A percentile compares a stretch with the other conserved stretches of the same genome.
phyloP scores from a whole-genome alignment of 2,329 filamentous ascomycete species.

The Neodidymelliopsis sp. region DNA sequence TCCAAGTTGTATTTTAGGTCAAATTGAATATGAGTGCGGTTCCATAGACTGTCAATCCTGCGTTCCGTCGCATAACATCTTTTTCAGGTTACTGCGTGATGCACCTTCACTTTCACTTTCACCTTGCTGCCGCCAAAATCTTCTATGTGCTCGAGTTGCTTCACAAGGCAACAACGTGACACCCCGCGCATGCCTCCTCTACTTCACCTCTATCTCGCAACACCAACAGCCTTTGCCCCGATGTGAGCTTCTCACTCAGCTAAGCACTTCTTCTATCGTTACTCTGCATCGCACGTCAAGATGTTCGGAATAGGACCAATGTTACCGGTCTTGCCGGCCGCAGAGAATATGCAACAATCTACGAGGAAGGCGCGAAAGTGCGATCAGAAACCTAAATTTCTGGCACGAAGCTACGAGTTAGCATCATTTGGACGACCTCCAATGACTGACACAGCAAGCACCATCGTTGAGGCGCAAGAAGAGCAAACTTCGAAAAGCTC shows the following conservation, averaged over 20 bases:
- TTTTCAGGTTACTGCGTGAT: background rate
- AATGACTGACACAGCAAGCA: slow-evolving; percentile 1
- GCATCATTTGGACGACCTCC: background rate
- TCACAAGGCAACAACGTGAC: background rate
- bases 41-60: slow-evolving; percentile 16
- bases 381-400: background rate
- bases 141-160: background rate
- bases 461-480: background rate
- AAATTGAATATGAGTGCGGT: slow-evolving; percentile 23
- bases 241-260: too few species aligned
- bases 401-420: slow-evolving; percentile 2
- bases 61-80: background rate
- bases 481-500: background rate
- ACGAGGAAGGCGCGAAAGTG: background rate
- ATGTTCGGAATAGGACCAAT: slow-evolving; percentile 15
- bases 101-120: slow-evolving; percentile 6
- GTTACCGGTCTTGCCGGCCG: slow-evolving; percentile 3
- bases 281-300: too few species aligned
- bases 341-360: background rate
- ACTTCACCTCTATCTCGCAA: background rate
- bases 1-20: slow-evolving; percentile 21
- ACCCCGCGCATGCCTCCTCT: background rate
- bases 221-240: background rate
- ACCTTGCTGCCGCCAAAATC: background rate
- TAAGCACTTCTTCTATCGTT: background rate